These are phyloP conservation scores for Acanthamoeba castellanii DNA, from an alignment of 208 protist species.

Conservation along the genomic window DNA sequence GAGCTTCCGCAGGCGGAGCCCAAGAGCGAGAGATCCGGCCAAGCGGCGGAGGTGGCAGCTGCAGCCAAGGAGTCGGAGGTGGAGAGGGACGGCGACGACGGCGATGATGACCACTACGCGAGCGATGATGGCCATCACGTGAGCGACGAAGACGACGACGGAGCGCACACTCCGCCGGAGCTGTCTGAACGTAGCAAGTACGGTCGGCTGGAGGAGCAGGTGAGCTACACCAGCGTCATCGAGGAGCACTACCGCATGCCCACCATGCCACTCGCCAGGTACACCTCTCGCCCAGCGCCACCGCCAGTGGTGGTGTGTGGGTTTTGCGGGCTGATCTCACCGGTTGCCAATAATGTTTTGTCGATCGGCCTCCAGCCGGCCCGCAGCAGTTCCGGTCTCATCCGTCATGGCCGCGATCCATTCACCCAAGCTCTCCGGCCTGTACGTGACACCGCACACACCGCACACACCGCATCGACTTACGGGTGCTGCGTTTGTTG, in stretches of 20 bases:
- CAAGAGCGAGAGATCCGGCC: too few relatives aligned
- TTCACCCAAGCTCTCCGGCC: neutral
- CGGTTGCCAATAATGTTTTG: neutral
- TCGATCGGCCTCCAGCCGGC: neutral
- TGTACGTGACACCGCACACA: too few relatives aligned
- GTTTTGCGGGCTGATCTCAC: neutral
- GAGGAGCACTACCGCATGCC: slow-evolving; percentile 8
- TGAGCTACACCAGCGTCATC: slow-evolving; percentile 1
- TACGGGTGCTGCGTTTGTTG: neutral
- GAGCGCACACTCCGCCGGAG: neutral
- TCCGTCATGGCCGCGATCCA: neutral
- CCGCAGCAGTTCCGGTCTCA: neutral
- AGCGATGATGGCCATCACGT: too few relatives aligned
- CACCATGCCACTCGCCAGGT: slow-evolving; percentile 22
- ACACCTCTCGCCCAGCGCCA: neutral
- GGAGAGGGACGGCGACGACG: neutral
- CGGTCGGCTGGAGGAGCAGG: neutral
- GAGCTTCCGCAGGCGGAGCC: neutral
- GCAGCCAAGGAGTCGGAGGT: too few relatives aligned
- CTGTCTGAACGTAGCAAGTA: neutral
- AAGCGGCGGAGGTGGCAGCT: neutral
- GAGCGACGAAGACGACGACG: too few relatives aligned
- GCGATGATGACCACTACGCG: neutral
- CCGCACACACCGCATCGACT: neutral
- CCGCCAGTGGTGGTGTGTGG: too few relatives aligned